Evolutionary conservation across 202 grass and related monocot species (phyloP).

Genomic region (Panicum hallii): DNA sequence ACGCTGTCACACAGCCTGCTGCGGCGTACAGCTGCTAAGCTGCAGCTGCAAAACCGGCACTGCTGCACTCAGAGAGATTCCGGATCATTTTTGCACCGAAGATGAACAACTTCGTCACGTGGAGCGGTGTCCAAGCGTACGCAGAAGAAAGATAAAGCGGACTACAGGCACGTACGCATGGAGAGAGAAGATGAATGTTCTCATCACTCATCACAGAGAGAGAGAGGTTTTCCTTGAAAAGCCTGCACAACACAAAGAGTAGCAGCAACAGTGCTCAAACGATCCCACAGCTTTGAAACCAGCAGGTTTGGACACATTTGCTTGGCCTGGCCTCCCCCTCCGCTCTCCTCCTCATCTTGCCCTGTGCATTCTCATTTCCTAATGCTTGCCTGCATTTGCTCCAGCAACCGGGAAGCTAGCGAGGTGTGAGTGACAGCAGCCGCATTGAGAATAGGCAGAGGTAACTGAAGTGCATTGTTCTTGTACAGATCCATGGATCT

Average conservation of each 20-base stretch:
- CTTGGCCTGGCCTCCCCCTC: constrained; percentile 2
- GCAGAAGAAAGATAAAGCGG: background rate
- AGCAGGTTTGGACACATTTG: constrained; percentile 45
- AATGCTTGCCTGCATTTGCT: constrained; percentile 16
- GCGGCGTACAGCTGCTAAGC: background rate
- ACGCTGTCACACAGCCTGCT: background rate
- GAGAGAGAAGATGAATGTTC: constrained; percentile 7
- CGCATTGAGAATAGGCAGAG: background rate
- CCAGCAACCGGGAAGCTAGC: background rate
- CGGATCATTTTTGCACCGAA: constrained; percentile 51
- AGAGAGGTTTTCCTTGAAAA: constrained; percentile 20
- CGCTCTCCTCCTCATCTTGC: background rate
- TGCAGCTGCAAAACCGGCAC: constrained; percentile 37
- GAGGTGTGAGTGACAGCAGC: background rate
- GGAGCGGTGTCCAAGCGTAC: background rate
- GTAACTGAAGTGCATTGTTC: background rate
- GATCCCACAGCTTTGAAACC: constrained; percentile 34
- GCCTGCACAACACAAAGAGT: constrained; percentile 44
- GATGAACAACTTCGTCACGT: background rate
- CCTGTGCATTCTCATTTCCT: background rate
- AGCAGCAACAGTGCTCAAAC: constrained; percentile 25
- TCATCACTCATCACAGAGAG: background rate
- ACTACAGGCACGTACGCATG: background rate
- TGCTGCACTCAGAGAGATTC: constrained; percentile 32
- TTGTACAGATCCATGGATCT: constrained; percentile 11